Evolutionary conservation across 1,284 basidiomycete species (phyloP), one percentile per base, ranked within the genome.

Genomic region (Apiotrichum veenhuisii): DNA sequence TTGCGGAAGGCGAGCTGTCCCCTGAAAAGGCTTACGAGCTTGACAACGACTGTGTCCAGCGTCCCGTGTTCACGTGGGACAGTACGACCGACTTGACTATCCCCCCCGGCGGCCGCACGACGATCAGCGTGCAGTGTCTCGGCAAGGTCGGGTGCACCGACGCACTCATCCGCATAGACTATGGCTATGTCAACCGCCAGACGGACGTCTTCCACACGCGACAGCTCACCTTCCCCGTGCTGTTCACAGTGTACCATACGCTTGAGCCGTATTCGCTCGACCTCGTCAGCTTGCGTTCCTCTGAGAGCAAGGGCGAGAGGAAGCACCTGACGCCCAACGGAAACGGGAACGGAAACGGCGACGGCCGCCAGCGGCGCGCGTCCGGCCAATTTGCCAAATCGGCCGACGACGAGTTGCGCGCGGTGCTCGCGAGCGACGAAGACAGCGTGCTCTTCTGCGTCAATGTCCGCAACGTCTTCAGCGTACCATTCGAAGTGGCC

Each of bases 181-280:
- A 98, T 71, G 87, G 88, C 10, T 82, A 85, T 69, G 78, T 86
- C 25, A 78, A 82, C 58, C 83, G 82, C 25, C 36, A 46, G 30
- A 38, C 47, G 27, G 64, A 77, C 25, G 66, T 70, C 50, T 94
- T 97, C 75, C 84, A 91, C 73, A 86, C 89, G 12, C 85, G 94
- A 26, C 88, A 88, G 61, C 75, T 96, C 52, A 84, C 86, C 17
- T 88, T 91, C 69, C 87, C 90, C 9, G 82, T 98, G 57, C 81
- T 89, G 64, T 87, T 96, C 57, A 94, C 91, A 0, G 93, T 98
- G 2, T 94, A 94, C 70, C 88, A 91, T 61, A 93, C 93, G 78
- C 82, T 97, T 40, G 89, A 93, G 69, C 90, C 87, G 67, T 82
- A 86, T 58, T 81, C 82, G 34, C 86, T 96, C 83, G 87, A 89